Percentiles rank a stretch among this genome's conserved stretches.
phyloP scores from a whole-genome alignment of 2,329 filamentous ascomycete species.

The Gnomoniopsis smithogilvyi region DNA sequence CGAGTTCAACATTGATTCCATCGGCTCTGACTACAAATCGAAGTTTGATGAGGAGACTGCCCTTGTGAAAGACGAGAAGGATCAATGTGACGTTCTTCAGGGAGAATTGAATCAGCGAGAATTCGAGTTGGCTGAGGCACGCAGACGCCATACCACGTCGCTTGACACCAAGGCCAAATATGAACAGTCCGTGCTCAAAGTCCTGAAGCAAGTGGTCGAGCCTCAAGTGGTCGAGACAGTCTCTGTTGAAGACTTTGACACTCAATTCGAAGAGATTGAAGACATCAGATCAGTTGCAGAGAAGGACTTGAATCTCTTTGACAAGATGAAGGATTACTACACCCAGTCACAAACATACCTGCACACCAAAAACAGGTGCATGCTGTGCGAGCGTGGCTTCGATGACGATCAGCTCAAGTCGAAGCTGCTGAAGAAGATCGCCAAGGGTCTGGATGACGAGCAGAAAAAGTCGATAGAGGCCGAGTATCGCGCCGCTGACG shows the following conservation, averaged over 20 bases:
- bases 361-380: constrained; percentile 68
- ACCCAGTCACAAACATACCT: constrained; percentile 63
- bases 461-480: constrained; percentile 50
- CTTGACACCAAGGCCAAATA: constrained; percentile 59
- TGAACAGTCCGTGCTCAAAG: constrained; percentile 52
- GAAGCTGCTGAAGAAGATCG: constrained; percentile 65
- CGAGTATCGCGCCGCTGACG: constrained; percentile 26
- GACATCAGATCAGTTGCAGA: constrained; percentile 58
- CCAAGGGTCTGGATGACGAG: constrained; percentile 59
- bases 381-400: constrained; percentile 72
- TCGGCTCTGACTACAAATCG: constrained; percentile 70
- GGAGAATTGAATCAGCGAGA: constrained; percentile 76
- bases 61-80: constrained; percentile 62
- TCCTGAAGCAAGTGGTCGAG: constrained; percentile 39
- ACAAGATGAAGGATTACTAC: constrained; percentile 70
- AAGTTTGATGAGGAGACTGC: constrained; percentile 55
- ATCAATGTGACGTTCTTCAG: constrained; percentile 65
- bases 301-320: constrained; percentile 66
- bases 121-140: constrained; percentile 64
- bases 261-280: constrained; percentile 47
- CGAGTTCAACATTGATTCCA: constrained; percentile 64
- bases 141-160: constrained; percentile 63
- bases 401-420: constrained; percentile 50
- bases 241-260: constrained; percentile 51
- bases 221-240: constrained; percentile 31